Evolutionary conservation across 805 yeast genomes (phyloP).

Genomic region (Lachancea sp.): DNA sequence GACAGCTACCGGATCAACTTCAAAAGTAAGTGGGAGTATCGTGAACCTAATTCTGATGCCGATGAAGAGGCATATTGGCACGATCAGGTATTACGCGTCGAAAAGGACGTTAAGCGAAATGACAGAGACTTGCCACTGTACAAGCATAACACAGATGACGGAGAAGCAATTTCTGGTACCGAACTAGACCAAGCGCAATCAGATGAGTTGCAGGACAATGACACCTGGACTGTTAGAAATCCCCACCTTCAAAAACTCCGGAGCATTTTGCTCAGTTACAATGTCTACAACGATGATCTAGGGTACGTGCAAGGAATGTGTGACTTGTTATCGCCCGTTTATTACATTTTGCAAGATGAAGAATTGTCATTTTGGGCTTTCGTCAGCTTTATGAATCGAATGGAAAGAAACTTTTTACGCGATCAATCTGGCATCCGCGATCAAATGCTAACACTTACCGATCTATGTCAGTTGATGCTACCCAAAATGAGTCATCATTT

Average conservation of each 20-base stretch:
- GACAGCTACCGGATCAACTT: constrained; percentile 54
- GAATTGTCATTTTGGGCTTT: constrained; percentile 84
- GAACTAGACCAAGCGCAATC: constrained; percentile 31
- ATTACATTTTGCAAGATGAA: constrained; percentile 61
- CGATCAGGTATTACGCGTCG: constrained; percentile 85
- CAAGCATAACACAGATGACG: constrained; percentile 35
- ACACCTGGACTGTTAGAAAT: constrained; percentile 60
- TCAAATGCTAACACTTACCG: constrained; percentile 79
- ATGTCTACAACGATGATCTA: constrained; percentile 71
- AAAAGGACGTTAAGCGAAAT: constrained; percentile 88
- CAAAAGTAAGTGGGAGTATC: constrained; percentile 65
- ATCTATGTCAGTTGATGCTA: constrained; percentile 81
- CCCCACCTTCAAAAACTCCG: constrained; percentile 67
- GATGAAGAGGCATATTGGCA: constrained; percentile 67
- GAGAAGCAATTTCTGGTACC: constrained; percentile 29
- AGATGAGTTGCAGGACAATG: constrained; percentile 34
- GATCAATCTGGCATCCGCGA: constrained; percentile 91
- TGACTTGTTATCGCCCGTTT: constrained; percentile 83
- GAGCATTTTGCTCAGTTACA: constrained; percentile 78
- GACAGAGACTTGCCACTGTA: constrained; percentile 73
- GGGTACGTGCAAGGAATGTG: constrained; percentile 99
- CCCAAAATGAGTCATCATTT: constrained; percentile 80
- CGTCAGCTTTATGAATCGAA: constrained; percentile 78
- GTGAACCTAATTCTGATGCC: constrained; percentile 19
- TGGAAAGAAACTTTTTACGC: constrained; percentile 89